Evolutionary conservation across 148 eudicot species (phyloP).

Genomic region (Linanthus parryae): DNA sequence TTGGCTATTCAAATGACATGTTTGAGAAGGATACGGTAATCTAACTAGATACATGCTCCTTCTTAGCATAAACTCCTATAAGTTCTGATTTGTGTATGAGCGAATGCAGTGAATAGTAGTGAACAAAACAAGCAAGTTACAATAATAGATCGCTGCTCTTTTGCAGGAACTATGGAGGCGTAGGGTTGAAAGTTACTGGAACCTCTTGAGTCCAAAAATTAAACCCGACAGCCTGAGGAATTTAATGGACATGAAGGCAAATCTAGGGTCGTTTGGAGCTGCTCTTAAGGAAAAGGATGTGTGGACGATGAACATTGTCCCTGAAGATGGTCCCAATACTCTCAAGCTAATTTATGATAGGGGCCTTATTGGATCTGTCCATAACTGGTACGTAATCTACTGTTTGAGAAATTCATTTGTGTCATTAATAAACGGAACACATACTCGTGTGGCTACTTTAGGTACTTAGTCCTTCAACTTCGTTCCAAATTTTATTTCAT

Average conservation of each 20-base stretch:
- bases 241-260: conserved; percentile 96
- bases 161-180: conserved; percentile 76
- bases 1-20: conserved; percentile 71
- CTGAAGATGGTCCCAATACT: conserved; percentile 96
- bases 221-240: conserved; percentile 70
- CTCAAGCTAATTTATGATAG: conserved; percentile 87
- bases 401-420: not conserved
- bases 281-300: conserved; percentile 86
- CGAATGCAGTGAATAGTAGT: not conserved
- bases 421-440: not conserved
- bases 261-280: conserved; percentile 95
- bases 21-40: conserved; percentile 90
- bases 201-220: conserved; percentile 66
- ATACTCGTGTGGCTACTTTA: too few relatives aligned
- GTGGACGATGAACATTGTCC: conserved; percentile 97
- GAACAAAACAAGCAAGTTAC: not conserved
- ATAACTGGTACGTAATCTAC: conserved; percentile 61
- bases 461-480: too few relatives aligned
- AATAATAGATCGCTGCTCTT: not conserved
- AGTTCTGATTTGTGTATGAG: not conserved
- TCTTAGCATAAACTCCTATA: not conserved
- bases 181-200: conserved; percentile 87
- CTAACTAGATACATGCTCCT: not conserved
- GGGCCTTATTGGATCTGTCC: conserved; percentile 84
- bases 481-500: too few relatives aligned